Evolutionary conservation across 495 filamentous ascomycete genomes (phyloP).

Genomic region (Penicillium coffeae): DNA sequence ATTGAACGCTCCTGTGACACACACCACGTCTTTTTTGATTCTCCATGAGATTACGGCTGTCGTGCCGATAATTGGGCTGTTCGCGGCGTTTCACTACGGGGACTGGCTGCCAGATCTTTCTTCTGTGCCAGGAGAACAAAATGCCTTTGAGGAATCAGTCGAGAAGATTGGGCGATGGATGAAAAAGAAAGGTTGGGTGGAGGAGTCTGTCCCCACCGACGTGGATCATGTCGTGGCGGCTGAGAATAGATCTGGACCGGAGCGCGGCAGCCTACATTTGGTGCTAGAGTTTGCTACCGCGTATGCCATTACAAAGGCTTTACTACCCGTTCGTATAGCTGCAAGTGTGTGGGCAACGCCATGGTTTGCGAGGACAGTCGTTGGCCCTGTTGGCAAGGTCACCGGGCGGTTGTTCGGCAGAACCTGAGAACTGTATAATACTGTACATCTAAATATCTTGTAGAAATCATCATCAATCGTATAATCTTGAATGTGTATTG

Average conservation of each 20-base stretch:
- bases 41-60: slow-evolving; percentile 91
- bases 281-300: slow-evolving; percentile 75
- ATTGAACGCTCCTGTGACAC: slow-evolving; percentile 69
- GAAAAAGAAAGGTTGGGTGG: slow-evolving; percentile 58
- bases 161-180: slow-evolving; percentile 57
- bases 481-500: slow-evolving; percentile 16
- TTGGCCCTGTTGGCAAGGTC: slow-evolving; percentile 44
- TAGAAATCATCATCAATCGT: slow-evolving; percentile 13
- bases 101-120: slow-evolving; percentile 57
- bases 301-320: slow-evolving; percentile 80
- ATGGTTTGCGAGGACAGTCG: slow-evolving; percentile 77
- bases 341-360: slow-evolving; percentile 85
- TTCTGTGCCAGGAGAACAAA: slow-evolving; percentile 42
- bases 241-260: not conserved
- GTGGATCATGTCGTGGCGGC: slow-evolving; percentile 21
- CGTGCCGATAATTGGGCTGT: slow-evolving; percentile 70
- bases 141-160: slow-evolving; percentile 48
- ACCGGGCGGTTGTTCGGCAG: slow-evolving; percentile 38
- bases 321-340: slow-evolving; percentile 71
- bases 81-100: slow-evolving; percentile 71
- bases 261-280: slow-evolving; percentile 46
- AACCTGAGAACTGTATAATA: slow-evolving; percentile 11
- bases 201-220: slow-evolving; percentile 34
- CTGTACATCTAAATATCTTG: slow-evolving; percentile 2
- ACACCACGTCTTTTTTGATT: slow-evolving; percentile 80